Percentiles rank a stretch among this genome's conserved stretches.
Evolutionary conservation across 192 early-diverging fungal genomes (phyloP).

Genomic region (Coemansia sp.): DNA sequence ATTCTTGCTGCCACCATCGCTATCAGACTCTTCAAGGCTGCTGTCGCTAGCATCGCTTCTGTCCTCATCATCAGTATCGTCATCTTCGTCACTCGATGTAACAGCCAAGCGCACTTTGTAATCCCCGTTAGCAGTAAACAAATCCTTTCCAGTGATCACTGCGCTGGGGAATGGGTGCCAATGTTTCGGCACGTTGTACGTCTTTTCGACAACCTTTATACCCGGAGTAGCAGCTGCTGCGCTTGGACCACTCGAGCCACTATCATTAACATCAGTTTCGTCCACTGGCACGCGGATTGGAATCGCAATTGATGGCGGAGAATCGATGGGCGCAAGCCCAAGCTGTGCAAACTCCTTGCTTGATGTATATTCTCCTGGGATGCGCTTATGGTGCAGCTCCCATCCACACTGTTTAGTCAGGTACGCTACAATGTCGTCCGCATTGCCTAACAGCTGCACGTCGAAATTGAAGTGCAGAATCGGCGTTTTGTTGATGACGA

Average conservation of each 20-base stretch:
- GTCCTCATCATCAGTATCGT: constrained; percentile 8
- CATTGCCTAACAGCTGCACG: constrained; percentile 82
- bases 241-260: neutral
- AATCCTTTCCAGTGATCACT: constrained; percentile 36
- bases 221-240: neutral
- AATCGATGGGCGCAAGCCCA: constrained; percentile 8
- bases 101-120: constrained; percentile 30
- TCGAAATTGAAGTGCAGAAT: constrained; percentile 88
- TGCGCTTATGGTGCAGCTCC: constrained; percentile 68
- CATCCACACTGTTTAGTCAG: constrained; percentile 72
- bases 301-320: constrained; percentile 11
- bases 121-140: constrained; percentile 40
- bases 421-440: constrained; percentile 79
- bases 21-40: neutral
- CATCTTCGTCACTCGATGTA: constrained; percentile 35
- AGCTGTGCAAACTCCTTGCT: constrained; percentile 38
- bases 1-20: neutral
- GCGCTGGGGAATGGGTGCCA: constrained; percentile 53
- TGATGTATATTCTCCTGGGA: constrained; percentile 59
- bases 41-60: neutral
- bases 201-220: constrained; percentile 11
- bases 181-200: constrained; percentile 31
- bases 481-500: constrained; percentile 89
- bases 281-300: constrained; percentile 4
- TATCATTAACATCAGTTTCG: neutral